A percentile compares a stretch with the other conserved stretches of the same genome.
Evolutionary conservation across 768 basidiomycete species (phyloP).

Genomic region (Mycena alexandri): DNA sequence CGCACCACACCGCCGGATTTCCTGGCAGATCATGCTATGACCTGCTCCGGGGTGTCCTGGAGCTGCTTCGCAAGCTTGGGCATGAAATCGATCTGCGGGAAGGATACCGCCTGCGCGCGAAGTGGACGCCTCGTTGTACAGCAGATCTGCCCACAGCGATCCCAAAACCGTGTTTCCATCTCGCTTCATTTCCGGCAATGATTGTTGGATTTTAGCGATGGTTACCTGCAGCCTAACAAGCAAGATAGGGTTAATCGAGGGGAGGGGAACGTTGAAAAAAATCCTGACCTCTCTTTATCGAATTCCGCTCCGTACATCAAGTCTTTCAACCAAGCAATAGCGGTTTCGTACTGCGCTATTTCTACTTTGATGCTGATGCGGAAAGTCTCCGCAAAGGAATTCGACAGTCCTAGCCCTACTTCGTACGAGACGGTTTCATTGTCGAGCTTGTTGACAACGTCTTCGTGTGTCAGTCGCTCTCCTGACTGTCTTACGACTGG

Average conservation of each 20-base stretch:
- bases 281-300: conserved; percentile 77
- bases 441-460: conserved; percentile 92
- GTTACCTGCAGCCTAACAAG: conserved; percentile 79
- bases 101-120: conserved; percentile 77
- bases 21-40: conserved; percentile 82
- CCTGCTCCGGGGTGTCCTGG: conserved; percentile 77
- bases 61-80: conserved; percentile 80
- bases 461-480: conserved; percentile 81
- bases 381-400: conserved; percentile 79
- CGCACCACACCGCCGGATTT: conserved; percentile 77
- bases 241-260: neutral
- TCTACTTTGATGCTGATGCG: conserved; percentile 90
- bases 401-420: conserved; percentile 71
- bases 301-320: conserved; percentile 82
- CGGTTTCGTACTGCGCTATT: conserved; percentile 79
- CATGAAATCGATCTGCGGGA: conserved; percentile 81
- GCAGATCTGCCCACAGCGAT: conserved; percentile 74
- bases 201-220: conserved; percentile 90
- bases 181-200: conserved; percentile 91
- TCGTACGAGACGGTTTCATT: conserved; percentile 93
- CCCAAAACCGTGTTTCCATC: conserved; percentile 85
- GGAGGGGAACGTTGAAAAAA: neutral
- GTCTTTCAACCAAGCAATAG: conserved; percentile 89
- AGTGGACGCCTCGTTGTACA: conserved; percentile 79
- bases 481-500: conserved; percentile 80